Evolutionary conservation across 1,284 basidiomycete genomes (phyloP).

Genomic region (Trichosporon asahii): DNA sequence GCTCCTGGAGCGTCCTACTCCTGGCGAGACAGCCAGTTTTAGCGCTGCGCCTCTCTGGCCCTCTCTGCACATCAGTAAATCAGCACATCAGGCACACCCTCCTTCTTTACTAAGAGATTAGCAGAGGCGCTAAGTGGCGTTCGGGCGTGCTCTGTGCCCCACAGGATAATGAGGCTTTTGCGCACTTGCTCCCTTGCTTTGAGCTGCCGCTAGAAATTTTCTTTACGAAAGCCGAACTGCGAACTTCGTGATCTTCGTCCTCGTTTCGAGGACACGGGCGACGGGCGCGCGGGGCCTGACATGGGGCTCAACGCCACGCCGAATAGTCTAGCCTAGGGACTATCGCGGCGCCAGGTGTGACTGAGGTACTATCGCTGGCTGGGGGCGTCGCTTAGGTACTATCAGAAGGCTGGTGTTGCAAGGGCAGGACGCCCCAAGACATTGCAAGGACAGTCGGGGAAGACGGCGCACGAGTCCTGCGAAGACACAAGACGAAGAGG

Average conservation of each 20-base stretch:
- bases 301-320: background rate
- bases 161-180: background rate
- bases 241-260: background rate
- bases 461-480: background rate
- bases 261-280: background rate
- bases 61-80: background rate
- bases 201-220: background rate
- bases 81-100: slow-evolving; percentile 4
- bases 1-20: background rate
- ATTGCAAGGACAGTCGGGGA: no score
- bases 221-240: background rate
- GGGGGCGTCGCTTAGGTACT: background rate
- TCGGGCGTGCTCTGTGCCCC: background rate
- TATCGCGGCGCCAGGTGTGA: background rate
- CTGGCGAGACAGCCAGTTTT: background rate
- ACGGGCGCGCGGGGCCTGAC: no score
- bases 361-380: background rate
- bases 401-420: background rate
- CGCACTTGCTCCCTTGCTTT: background rate
- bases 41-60: background rate
- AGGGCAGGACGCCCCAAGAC: background rate
- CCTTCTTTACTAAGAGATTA: background rate
- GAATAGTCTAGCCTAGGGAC: background rate
- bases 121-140: background rate
- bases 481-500: background rate